Evolutionary conservation across 2,329 filamentous ascomycete genomes (phyloP), one percentile per base, ranked within the genome.

Genomic region (Ascomycota sp.): DNA sequence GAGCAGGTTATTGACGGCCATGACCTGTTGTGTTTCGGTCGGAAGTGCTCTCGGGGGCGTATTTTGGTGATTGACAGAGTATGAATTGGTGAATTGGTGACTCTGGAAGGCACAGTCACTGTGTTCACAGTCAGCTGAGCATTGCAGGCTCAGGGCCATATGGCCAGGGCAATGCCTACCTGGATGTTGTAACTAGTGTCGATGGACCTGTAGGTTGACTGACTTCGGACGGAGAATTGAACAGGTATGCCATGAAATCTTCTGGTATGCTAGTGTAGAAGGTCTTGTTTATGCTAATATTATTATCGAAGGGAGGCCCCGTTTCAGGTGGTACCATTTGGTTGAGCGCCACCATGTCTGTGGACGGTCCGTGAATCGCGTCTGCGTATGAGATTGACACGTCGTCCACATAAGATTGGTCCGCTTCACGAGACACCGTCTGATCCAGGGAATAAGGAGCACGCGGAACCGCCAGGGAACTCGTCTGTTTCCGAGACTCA

Each of bases 1-100:
- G 19, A 91, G 63, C 24, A 91, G 64, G 41, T 77, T 91, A 33
- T 75, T 86, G 28, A 93, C 79, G 12, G 81, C 79, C 83, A 92
- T 93, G 23, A 85, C 74, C 43, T 91, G 79, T 40, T 80, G 73
- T 3, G 69, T 65, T 9, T 59, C 52, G n/a, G 63, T 57, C 22
- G 67, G 67, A 39, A 69, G 70, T 35, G 69, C 69, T 11, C 64
- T 64, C 27, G 65, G 44, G 23, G 59, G 50, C 21, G 53, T 47
- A 23, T 58, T 52, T 25, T 68, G 59, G 20, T 68, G 59, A 20
- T 51, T 52, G 5, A 56, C 53, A 26, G 63, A 56, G 35, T 66
- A 66, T 4, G 65, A 55, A 30, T 58, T 46, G 33, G 41, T 40
- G 29, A 49, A 49, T 21, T 50, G 45, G 20, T 52, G 60, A 33